Base-by-base conservation (phyloP, 106 monocot species). In the Ottelia alismoides region DNA sequence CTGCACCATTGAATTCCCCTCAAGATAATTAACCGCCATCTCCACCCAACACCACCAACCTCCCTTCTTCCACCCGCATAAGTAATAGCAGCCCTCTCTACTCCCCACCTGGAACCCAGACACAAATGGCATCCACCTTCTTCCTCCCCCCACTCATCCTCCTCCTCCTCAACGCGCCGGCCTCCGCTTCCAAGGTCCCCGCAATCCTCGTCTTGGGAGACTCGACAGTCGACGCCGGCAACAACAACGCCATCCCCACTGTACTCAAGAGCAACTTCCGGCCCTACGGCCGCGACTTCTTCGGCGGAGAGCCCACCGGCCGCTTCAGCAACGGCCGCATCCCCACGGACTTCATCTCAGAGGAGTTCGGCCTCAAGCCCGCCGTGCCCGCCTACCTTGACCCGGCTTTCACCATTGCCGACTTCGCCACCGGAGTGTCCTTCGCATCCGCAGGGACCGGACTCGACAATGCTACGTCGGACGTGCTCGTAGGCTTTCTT, bases 241-340 rank as follows among this genome's bases (percentile, higher is more conserved):
- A 69, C 53, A 69, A 69, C 60, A 60, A 69, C 19, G 52, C 14
- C 28, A 61, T 69, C 11, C 19, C 49, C 21, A 69, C 69, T 0
- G 20, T 69, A 1, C 61, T 69, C 11, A 69, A 53, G 69, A 69
- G 69, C 45, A 61, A 69, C 53, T 69, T 69, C 69, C 28, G 22
- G n/a, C 69, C 69, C 0, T 69, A 69, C 22, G 69, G 69, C 27
- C 14, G 69, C 27, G 69, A 69, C n/a, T 69, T 69, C 61, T 55
- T 27, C 18, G 60, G 53, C 20, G 69, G 69, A 2, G 14, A 52
- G 52, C 60, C 69, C 35, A 69, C 69, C 16, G 69, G 69, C 51
- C 60, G 69, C 52, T 69, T 69, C 27, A 60, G 60, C 53, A 69
- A 69, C 29, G 69, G 69, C 11, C 25, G 60, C 19, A 25, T 69